Evolutionary conservation across 177 flowering plant species (phyloP).

Genomic region (Tripterygium wilfordii): DNA sequence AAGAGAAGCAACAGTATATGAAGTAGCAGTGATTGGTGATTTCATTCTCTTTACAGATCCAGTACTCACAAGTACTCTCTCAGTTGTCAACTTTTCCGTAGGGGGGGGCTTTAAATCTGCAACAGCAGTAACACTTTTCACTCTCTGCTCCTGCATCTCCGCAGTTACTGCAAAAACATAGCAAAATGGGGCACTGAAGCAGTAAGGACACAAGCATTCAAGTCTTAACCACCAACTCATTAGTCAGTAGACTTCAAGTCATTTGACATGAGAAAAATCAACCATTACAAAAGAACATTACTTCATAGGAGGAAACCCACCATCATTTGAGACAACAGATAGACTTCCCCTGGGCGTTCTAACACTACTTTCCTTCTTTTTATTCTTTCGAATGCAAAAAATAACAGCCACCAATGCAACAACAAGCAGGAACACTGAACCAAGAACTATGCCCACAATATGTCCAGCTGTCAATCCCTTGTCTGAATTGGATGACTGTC

Average conservation of each 20-base stretch:
- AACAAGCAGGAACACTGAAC: conserved; percentile 31
- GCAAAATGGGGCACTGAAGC: not conserved
- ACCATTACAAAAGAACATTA: too few species aligned
- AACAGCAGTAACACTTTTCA: conserved; percentile 37
- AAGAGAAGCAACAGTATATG: conserved; percentile 85
- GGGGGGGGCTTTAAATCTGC: conserved; percentile 72
- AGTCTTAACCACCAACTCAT: conserved; percentile 7
- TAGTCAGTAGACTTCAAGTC: too few species aligned
- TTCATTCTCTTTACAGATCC: conserved; percentile 65
- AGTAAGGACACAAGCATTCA: not conserved
- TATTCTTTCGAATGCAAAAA: conserved; percentile 48
- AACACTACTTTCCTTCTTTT: conserved; percentile 32
- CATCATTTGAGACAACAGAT: conserved; percentile 35
- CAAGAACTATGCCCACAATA: conserved; percentile 60
- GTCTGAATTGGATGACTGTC: conserved; percentile 22
- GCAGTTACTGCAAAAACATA: conserved; percentile 25
- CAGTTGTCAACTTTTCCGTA: conserved; percentile 49
- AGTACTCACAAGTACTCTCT: conserved; percentile 37
- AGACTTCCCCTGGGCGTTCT: conserved; percentile 43
- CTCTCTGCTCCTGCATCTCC: conserved; percentile 63
- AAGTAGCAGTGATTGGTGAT: conserved; percentile 77
- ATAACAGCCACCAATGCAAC: conserved; percentile 45
- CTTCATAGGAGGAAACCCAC: conserved; percentile 29
- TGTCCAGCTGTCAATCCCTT: conserved; percentile 42
- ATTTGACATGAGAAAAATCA: not conserved